Percentiles rank a stretch among this genome's conserved stretches.
Conservation (phyloP, 306 rosid genomes). For the Mimosa bimucronata region DNA sequence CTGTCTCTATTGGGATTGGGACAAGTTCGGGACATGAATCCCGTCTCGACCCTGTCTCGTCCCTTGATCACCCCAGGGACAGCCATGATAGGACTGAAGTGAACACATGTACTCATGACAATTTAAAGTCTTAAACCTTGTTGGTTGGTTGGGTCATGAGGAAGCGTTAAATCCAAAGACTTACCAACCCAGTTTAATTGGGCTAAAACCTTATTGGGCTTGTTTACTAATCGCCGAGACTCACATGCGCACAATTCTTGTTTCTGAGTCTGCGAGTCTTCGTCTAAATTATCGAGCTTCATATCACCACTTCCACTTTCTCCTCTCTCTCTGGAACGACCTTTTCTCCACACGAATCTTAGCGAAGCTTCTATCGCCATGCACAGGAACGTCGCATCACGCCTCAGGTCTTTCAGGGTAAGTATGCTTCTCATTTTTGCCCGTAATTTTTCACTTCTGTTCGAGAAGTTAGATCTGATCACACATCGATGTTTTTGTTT, state of each 20-base stretch:
- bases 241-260: neutral
- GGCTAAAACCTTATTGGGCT: neutral
- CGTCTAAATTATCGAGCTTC: neutral
- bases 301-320: neutral
- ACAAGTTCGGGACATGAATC: too few relatives aligned
- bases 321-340: neutral
- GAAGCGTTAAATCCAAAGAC: too few relatives aligned
- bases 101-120: too few relatives aligned
- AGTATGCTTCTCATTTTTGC: constrained; percentile 11
- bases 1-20: too few relatives aligned
- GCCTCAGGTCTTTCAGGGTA: constrained; percentile 69
- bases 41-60: too few relatives aligned
- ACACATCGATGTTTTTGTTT: neutral
- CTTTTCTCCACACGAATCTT: neutral
- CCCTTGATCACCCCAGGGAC: too few relatives aligned
- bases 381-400: constrained; percentile 70
- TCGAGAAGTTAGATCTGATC: constrained; percentile 32
- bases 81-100: too few relatives aligned
- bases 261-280: neutral
- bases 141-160: too few relatives aligned
- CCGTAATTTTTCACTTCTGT: neutral
- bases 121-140: too few relatives aligned
- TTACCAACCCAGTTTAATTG: neutral
- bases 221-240: neutral
- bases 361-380: constrained; percentile 41